Base-by-base conservation (phyloP, 257 asterid species). In the Solanum chilense region DNA sequence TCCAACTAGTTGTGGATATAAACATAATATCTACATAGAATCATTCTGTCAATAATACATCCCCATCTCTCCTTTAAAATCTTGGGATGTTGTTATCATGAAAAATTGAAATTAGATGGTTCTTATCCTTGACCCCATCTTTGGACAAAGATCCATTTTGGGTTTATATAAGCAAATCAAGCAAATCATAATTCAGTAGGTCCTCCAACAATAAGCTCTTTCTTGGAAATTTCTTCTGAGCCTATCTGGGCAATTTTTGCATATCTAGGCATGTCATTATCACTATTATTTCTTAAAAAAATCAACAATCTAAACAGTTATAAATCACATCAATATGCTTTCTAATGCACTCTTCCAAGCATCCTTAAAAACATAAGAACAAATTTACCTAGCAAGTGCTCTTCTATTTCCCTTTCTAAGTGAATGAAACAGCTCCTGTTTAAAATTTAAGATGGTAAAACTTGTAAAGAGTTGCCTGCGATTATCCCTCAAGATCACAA, bases 401-500 rank as follows among this genome's bases (percentile, higher is more conserved):
- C 66, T 47, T 80, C 29, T 80, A 47, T 25, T 16, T 47, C 23
- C 11, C 85, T 29, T 9, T 11, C 2, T n/a, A 16, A 29, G 68
- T 16, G 68, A 47, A 41, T 80, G 85, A 47, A 70, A 81, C 20
- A 49, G 45, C 84, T 64, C 5, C 62, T 52, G 33, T 87, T 69
- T 23, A 29, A 73, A 31, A 35, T 47, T 12, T 14, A 83, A 83
- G 49, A 83, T 87, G 90, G 87, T 69, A 56, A 87, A 47, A 82
- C 86, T 83, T 86, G 60, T 68, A 87, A 90, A 87, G 83, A 86
- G 42, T 31, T 82, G 87, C 56, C 49, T 92, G 49, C 91, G 88
- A 70, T 23, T 86, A 33, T 85, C 90, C 35, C 82, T 94, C 82
- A 93, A 91, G 85, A 49, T 90, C 64, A 87, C 88, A 89, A 94